Base-by-base conservation (phyloP, 352 stramenopile genomes). In the Lagenidium sp. region DNA sequence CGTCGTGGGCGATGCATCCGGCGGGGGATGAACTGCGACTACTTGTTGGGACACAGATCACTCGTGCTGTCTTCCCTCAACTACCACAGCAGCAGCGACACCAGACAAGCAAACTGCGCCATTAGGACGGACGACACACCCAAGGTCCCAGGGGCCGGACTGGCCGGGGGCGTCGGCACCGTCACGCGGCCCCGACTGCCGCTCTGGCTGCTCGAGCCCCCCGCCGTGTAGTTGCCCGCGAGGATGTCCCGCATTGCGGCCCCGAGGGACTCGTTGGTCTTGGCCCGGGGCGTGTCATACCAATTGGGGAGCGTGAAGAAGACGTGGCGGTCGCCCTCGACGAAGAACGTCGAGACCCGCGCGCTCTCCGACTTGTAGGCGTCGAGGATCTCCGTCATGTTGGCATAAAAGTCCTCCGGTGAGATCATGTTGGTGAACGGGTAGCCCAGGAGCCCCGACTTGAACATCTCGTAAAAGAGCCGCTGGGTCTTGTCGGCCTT, bases 381-480 rank as follows among this genome's bases (percentile, higher is more conserved):
- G 29, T 74, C 61, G 8, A 80, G 16, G 8, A 80, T 73, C 36
- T 52, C 44, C 26, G 51, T 53, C 44, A 59, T 49, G 44, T 59
- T 53, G 20, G 54, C 55, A 58, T 64, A 86, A 41, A 84, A 87
- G 55, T 76, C 57, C 7, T 68, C 54, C 18, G 48, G 54, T 26
- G 48, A 68, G 51, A 86, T 80, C 28, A 74, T 49, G 37, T 78
- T 40, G 4, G 30, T 50, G 56, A 84, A 83, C 16, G 68, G 74
- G 47, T 67, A 86, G 29, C 40, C 47, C 15, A 73, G 37, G 36
- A 86, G 65, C 5, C 70, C 71, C 18, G 82, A 29, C 18, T 60
- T 32, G 32, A 82, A 60, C 22, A 84, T 46, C 42, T 81, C 52
- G 49, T 83, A 87, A 40, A 84, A 87, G 47, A 69, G 66, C 21